These are phyloP conservation scores for Trichoderma oligosporum DNA, from an alignment of 2,329 filamentous ascomycete species.

Conservation along the genomic window DNA sequence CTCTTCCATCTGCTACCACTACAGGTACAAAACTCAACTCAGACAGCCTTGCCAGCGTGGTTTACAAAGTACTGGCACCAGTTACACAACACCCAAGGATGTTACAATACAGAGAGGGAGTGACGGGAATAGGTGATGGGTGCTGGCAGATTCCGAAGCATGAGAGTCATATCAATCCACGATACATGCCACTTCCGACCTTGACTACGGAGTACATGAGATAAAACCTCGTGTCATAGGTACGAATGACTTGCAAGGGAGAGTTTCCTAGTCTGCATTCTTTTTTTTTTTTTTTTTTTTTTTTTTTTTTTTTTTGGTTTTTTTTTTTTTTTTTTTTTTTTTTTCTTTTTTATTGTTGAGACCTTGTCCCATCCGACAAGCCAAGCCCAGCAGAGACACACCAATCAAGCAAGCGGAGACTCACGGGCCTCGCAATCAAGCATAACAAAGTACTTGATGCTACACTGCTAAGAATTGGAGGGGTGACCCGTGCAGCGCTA, in stretches of 20 bases:
- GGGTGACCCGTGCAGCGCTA: slow-evolving; percentile 11
- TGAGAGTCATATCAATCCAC: not conserved
- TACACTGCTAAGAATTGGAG: not conserved
- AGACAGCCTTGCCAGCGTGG: not conserved
- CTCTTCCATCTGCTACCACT: not conserved
- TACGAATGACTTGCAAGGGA: too few relatives aligned
- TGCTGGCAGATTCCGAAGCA: slow-evolving; percentile 7
- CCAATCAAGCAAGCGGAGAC: slow-evolving; percentile 3
- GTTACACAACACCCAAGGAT: slow-evolving; percentile 5
- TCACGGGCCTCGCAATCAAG: slow-evolving; percentile 4
- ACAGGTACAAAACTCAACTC: not conserved
- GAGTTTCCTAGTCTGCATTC: too few relatives aligned
- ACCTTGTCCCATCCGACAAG: not conserved
- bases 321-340: not conserved
- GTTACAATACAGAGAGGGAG: not conserved
- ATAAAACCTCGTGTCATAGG: too few relatives aligned
- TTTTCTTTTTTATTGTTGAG: not conserved
- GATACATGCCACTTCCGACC: too few relatives aligned
- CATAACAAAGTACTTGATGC: slow-evolving; percentile 7
- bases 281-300: too few relatives aligned
- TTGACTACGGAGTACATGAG: too few relatives aligned
- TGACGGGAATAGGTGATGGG: not conserved
- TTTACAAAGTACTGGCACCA: too few relatives aligned
- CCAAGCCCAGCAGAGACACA: not conserved
- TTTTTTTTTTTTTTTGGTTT: too few relatives aligned